Base-by-base conservation (phyloP, 495 filamentous ascomycete genomes). In the Thermochaetoides thermophila region DNA sequence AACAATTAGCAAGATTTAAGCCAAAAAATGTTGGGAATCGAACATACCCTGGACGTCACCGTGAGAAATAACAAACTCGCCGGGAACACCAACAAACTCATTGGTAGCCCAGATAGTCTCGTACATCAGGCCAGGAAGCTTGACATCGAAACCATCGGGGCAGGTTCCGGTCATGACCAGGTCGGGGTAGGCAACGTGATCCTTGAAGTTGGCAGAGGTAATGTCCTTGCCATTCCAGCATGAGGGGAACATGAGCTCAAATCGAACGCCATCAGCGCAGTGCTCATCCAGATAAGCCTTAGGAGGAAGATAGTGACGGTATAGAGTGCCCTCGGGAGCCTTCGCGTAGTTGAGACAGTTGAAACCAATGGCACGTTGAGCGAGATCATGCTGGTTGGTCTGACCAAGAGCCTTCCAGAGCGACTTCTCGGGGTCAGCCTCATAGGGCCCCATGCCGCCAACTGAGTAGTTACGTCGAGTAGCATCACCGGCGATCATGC, bases 221-320 rank as follows among this genome's bases (percentile, higher is more conserved):
- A 61, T 38, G 35, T 81, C 68, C 40, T 74, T 61, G 19, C 83
- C 81, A 48, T 92, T 79, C 81, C 83, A 92, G 69, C 85, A 94
- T 0, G 79, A 83, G 7, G 85, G 85, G 60, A 94, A 94, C 70
- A 83, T 76, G 32, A 94, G 52, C 50, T 94, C 84, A 24, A 85
- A 57, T 19, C 85, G 74, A 28, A 94, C 44, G 7, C 85, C 85
- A 42, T 89, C 69, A 0, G 48, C 46, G 49, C 85, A 93, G 45
- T 86, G 69, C 24, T 59, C 64, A 45, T 92, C 83, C 18, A 91
- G 62, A 42, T 64, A 89, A 1, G 54, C 54, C 65, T 93, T 89
- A 35, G 78, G 69, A 0, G 87, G 86, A 44, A 96, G 28, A 45
- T 68, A 74, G 50, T 89, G 83, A 27, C 86, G 80, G 32, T 66